A percentile compares a stretch with the other conserved stretches of the same genome.
phyloP scores from a whole-genome alignment of 805 yeast genomes.

The Nakazawaea pomicola region DNA sequence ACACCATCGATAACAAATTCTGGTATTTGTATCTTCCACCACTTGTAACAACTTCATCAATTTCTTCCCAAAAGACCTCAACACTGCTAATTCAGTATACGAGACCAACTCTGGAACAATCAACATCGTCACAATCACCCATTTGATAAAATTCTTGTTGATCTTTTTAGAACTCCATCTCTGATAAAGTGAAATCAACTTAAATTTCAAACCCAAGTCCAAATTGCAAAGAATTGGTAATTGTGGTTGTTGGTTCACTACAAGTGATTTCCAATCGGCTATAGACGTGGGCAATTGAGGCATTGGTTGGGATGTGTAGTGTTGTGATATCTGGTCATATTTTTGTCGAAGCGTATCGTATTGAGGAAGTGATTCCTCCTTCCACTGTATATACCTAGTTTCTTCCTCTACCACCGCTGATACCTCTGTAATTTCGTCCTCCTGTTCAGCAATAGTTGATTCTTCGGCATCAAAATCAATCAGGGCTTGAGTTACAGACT shows the following conservation, averaged over 20 bases:
- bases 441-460: background rate
- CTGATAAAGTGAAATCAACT: constrained; percentile 34
- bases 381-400: background rate
- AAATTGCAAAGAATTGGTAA: constrained; percentile 25
- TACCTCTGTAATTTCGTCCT: background rate
- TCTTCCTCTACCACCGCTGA: background rate
- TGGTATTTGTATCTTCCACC: constrained; percentile 4
- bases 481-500: constrained; percentile 1
- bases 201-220: constrained; percentile 29
- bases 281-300: constrained; percentile 31
- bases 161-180: constrained; percentile 35
- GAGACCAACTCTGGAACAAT: constrained; percentile 33
- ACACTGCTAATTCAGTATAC: constrained; percentile 32
- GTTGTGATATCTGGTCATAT: constrained; percentile 21
- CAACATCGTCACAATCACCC: constrained; percentile 37
- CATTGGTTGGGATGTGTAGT: constrained; percentile 2
- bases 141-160: constrained; percentile 23
- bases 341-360: constrained; percentile 15
- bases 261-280: constrained; percentile 37
- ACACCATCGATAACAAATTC: constrained; percentile 5
- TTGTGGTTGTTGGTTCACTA: constrained; percentile 30
- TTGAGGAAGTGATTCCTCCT: constrained; percentile 9
- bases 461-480: constrained; percentile 8
- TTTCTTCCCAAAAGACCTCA: constrained; percentile 38
- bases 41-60: constrained; percentile 17